Percentiles rank a stretch among this genome's conserved stretches.
phyloP scores from a whole-genome alignment of 352 stramenopile species.

The Globisporangium takayamanum region DNA sequence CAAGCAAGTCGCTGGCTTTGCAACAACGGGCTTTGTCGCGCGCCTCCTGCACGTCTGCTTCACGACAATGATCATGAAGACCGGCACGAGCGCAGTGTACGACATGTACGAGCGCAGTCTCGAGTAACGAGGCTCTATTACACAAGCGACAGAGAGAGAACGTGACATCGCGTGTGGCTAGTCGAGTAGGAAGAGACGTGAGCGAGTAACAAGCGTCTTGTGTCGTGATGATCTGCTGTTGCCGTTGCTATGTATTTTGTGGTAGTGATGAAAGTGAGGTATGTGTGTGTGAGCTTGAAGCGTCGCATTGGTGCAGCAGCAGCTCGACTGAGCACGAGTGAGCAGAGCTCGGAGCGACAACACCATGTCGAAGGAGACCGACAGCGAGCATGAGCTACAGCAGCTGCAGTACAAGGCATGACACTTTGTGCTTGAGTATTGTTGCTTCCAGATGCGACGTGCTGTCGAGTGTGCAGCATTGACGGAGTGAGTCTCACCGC shows the following conservation, averaged over 20 bases:
- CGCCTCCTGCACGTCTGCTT: constrained; percentile 74
- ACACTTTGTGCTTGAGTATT: constrained; percentile 15
- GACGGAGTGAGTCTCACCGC: neutral
- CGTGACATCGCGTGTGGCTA: no score
- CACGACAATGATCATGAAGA: constrained; percentile 92
- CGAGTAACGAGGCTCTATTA: no score
- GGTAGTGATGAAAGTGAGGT: neutral
- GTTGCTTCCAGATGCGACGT: neutral
- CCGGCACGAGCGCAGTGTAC: constrained; percentile 78
- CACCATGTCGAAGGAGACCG: constrained; percentile 77
- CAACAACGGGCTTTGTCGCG: constrained; percentile 73
- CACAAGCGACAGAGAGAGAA: no score
- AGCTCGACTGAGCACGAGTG: neutral
- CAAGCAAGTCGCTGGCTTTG: constrained; percentile 73
- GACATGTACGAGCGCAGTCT: constrained; percentile 24
- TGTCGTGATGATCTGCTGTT: neutral
- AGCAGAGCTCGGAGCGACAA: neutral
- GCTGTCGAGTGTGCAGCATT: neutral
- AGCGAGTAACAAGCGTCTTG: neutral
- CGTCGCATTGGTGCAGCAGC: neutral
- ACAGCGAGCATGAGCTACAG: constrained; percentile 74
- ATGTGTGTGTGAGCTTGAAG: neutral
- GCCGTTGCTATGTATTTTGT: neutral
- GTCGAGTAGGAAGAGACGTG: no score
- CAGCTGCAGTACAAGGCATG: constrained; percentile 81